Evolutionary conservation across 2,329 filamentous ascomycete genomes (phyloP).

Genomic region (Lachnellula hyalina): DNA sequence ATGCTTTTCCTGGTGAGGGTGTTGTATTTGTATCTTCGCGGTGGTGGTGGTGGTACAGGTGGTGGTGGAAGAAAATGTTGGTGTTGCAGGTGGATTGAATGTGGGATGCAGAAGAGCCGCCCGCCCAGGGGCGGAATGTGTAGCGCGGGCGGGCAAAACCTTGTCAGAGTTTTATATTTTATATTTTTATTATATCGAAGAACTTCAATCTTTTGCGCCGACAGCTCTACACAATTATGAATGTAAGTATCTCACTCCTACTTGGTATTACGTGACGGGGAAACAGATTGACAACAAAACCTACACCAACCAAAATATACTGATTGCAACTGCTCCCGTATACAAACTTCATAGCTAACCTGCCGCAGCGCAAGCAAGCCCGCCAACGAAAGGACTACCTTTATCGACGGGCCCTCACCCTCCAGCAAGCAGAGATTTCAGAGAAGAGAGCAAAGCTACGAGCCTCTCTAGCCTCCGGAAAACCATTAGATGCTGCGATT

Average conservation of each 20-base stretch:
- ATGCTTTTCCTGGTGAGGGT: slow-evolving; percentile 7
- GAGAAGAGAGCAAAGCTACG: slow-evolving; percentile 87
- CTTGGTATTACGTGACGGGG: too few relatives aligned
- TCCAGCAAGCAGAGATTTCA: slow-evolving; percentile 86
- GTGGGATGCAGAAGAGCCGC: slow-evolving; percentile 16
- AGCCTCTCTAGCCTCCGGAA: slow-evolving; percentile 81
- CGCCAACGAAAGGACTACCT: slow-evolving; percentile 82
- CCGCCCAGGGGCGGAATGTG: slow-evolving; percentile 3
- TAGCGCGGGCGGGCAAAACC: slow-evolving; percentile 18
- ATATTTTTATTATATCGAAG: too few relatives aligned
- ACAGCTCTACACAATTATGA: slow-evolving; percentile 18
- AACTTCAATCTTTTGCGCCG: too few relatives aligned
- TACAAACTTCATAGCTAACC: slow-evolving; percentile 12
- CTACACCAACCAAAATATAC: too few relatives aligned
- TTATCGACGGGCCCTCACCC: slow-evolving; percentile 79
- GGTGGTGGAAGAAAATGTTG: not conserved
- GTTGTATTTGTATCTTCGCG: slow-evolving; percentile 1
- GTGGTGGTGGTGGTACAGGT: not conserved
- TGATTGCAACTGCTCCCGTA: not conserved
- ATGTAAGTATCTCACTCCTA: slow-evolving; percentile 18
- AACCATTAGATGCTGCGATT: slow-evolving; percentile 73
- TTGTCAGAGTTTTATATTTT: slow-evolving; percentile 2
- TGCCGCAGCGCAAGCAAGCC: slow-evolving; percentile 59
- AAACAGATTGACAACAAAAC: too few relatives aligned
- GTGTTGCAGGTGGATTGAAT: slow-evolving; percentile 2